A percentile compares a stretch with the other conserved stretches of the same genome.
Conservation (phyloP, 2,329 filamentous ascomycete species). For the Scopulariopsis brevicaulis region DNA sequence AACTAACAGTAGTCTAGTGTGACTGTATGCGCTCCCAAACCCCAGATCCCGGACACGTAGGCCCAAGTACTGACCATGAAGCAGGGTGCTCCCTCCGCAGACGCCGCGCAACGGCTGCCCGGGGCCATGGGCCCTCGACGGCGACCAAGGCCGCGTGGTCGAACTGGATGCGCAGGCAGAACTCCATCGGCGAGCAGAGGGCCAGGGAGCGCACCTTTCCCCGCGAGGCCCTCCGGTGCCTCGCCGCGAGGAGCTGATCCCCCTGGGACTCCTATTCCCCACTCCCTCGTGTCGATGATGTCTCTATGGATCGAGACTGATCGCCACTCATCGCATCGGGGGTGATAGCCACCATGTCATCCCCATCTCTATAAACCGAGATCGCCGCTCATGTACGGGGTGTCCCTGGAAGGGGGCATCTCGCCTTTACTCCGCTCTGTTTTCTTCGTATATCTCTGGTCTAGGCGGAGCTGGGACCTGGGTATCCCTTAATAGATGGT, state of each 20-base stretch:
- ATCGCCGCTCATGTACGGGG: background rate
- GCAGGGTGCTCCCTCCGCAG: slow-evolving; percentile 4
- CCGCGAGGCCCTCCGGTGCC: background rate
- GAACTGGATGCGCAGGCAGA: slow-evolving; percentile 8
- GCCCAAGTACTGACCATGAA: background rate
- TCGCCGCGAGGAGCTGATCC: slow-evolving; percentile 1
- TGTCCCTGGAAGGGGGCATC: background rate
- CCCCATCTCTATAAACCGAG: background rate
- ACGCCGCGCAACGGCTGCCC: background rate
- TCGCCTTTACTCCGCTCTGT: background rate
- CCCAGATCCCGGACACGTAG: background rate
- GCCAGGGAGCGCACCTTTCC: slow-evolving; percentile 3
- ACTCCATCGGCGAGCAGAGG: slow-evolving; percentile 3
- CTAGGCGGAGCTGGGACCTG: background rate
- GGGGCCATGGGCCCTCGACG: background rate
- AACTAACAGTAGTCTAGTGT: slow-evolving; percentile 8
- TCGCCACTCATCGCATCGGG: background rate
- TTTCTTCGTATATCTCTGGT: background rate
- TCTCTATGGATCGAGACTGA: background rate
- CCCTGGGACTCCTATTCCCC: background rate
- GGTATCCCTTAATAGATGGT: background rate
- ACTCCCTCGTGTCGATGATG: background rate
- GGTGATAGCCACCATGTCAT: too few species aligned
- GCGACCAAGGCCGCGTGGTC: slow-evolving; percentile 5
- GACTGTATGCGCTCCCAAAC: slow-evolving; percentile 10